Evolutionary conservation across 2,329 filamentous ascomycete species (phyloP), one percentile per base, ranked within the genome.

Genomic region (Colletotrichum liaoningense): DNA sequence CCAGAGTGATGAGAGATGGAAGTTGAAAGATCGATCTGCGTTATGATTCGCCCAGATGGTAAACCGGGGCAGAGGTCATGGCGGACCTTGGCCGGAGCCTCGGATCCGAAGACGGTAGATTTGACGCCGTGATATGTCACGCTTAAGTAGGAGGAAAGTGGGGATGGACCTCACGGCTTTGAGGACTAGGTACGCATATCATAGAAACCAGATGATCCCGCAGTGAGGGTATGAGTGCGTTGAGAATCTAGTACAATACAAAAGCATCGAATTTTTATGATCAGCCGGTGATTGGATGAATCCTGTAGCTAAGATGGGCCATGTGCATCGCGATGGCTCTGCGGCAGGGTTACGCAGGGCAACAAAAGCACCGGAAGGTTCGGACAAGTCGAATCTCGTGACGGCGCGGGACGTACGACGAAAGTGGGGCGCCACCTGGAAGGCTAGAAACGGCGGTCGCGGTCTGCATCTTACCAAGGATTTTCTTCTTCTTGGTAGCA

Each of bases 1-100:
- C 19, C 79, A 81, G 69, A 76, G 80, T 26, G 77, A 80, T 28
- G 80, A 80, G 8, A 80, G 75, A 62, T 90, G 88, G 88, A 82
- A 80, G 63, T 77, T 87, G 26, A 83, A 81, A 63, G 82, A 82
- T 35, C 82, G 82, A 46, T 85, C 86, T 46, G 83, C 83, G 28
- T 74, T 89, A 74, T 88, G 62, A 42, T 19, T 22, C 42, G n/a
- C 30, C 12, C 5, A 56, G 26, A 4, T n/a, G 16, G 30, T 7
- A 16, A n/a, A 33, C 12, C 12, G 12, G 30, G 16, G 24, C 33
- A 12, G 33, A 35, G 11, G 11, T 35, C 16, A 16, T 16, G 22
- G 24, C 58, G 56, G 33, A n/a, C 57, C 46, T 70, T 62, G 14
- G 16, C 28, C 54, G 33, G 55, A 46, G 28, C 54, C 22, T 35